Conservation (phyloP, 2,329 filamentous ascomycete species). For the Phyllachora maydis region DNA sequence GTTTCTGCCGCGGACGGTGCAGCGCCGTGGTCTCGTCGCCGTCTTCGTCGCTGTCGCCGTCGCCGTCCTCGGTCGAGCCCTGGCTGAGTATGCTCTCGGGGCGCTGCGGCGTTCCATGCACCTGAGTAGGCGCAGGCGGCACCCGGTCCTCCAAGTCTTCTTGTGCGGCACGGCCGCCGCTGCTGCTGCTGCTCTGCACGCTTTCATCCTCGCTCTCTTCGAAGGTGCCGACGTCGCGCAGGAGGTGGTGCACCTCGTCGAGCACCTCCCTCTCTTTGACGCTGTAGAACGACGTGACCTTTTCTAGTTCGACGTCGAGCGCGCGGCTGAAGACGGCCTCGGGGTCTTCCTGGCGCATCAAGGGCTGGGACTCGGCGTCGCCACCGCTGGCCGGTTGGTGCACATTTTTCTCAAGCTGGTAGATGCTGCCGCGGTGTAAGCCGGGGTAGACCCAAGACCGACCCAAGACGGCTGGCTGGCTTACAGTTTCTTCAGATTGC, state of each 20-base stretch:
- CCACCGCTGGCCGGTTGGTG: constrained; percentile 39
- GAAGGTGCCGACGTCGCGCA: constrained; percentile 51
- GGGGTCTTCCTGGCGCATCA: constrained; percentile 59
- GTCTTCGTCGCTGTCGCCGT: too few relatives aligned
- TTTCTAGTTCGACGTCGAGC: constrained; percentile 78
- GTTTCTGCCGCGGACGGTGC: constrained; percentile 18
- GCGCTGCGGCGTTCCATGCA: too few relatives aligned
- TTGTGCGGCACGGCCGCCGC: constrained; percentile 6
- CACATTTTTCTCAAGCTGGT: constrained; percentile 73
- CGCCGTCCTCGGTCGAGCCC: constrained; percentile 32
- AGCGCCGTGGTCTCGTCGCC: constrained; percentile 37
- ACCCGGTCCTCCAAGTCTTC: too few relatives aligned
- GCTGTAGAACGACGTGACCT: constrained; percentile 79
- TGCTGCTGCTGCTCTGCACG: too few relatives aligned
- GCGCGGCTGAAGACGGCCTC: constrained; percentile 66
- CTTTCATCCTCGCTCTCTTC: constrained; percentile 17
- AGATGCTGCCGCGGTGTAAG: constrained; percentile 43
- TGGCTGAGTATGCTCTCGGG: constrained; percentile 18
- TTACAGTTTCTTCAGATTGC: constrained; percentile 94
- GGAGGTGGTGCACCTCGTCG: constrained; percentile 57
- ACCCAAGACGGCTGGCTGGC: constrained; percentile 10
- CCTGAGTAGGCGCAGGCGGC: too few relatives aligned
- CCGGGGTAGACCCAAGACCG: neutral
- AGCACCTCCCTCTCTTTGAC: constrained; percentile 78
- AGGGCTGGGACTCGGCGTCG: constrained; percentile 69